phyloP scores from a whole-genome alignment of 1,284 basidiomycete genomes.

The Cystobasidium pallidum region DNA sequence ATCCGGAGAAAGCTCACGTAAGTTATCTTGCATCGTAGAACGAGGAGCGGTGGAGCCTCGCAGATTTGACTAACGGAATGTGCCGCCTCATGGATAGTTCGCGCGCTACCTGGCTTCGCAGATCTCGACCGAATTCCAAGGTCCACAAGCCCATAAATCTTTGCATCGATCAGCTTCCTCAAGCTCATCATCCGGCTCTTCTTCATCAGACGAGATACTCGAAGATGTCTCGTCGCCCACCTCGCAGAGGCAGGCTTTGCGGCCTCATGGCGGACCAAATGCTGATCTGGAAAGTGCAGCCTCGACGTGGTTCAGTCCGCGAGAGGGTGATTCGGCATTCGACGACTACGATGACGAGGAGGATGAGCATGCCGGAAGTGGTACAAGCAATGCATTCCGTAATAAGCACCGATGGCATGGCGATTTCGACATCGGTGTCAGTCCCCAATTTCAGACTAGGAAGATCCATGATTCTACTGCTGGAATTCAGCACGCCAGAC shows the following conservation, averaged over 20 bases:
- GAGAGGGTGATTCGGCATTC: conserved; percentile 42
- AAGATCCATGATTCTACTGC: conserved; percentile 32
- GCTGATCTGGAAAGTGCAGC: conserved; percentile 32
- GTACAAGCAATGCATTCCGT: conserved; percentile 8
- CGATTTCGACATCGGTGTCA: conserved; percentile 36
- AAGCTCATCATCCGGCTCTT: conserved; percentile 32
- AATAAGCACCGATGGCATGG: conserved; percentile 14
- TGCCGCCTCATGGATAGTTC: too few relatives aligned
- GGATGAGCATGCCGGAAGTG: conserved; percentile 12
- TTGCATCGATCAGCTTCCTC: conserved; percentile 46
- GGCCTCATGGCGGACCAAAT: background rate
- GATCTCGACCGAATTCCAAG: conserved; percentile 64
- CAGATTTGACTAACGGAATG: too few relatives aligned
- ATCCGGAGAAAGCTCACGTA: conserved; percentile 45
- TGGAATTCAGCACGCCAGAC: conserved; percentile 3
- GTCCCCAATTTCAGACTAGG: conserved; percentile 13
- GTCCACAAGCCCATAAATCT: conserved; percentile 52
- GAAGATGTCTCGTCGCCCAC: conserved; percentile 16
- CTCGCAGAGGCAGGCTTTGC: conserved; percentile 23
- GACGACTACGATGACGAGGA: conserved; percentile 45
- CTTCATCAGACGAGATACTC: conserved; percentile 35
- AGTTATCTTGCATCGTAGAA: conserved; percentile 4
- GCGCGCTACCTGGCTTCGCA: conserved; percentile 60
- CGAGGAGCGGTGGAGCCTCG: background rate
- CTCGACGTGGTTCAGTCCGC: conserved; percentile 39